phyloP scores from a whole-genome alignment of 108 stramenopile genomes.

The Cyclotella sp. region DNA sequence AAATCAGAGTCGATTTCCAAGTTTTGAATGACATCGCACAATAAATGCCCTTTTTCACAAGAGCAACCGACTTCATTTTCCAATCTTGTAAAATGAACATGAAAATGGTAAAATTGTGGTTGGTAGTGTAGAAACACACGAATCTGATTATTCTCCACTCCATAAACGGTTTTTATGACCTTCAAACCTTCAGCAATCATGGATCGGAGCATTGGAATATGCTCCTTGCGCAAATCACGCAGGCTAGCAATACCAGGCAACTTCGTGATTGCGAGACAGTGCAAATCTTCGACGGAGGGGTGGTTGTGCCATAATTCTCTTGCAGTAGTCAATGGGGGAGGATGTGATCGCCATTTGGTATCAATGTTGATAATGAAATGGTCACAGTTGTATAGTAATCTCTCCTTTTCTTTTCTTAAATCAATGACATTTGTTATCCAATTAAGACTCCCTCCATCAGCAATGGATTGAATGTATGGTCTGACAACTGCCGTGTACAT shows the following conservation, averaged over 20 bases:
- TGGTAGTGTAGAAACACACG: slow-evolving; percentile 77
- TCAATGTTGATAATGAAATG: slow-evolving; percentile 76
- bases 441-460: slow-evolving; percentile 52
- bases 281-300: slow-evolving; percentile 53
- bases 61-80: slow-evolving; percentile 67
- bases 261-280: slow-evolving; percentile 74
- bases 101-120: slow-evolving; percentile 83
- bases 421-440: slow-evolving; percentile 62
- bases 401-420: slow-evolving; percentile 67
- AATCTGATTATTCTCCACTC: slow-evolving; percentile 63
- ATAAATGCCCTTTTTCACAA: slow-evolving; percentile 70
- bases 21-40: slow-evolving; percentile 79
- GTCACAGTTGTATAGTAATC: slow-evolving; percentile 60
- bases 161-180: slow-evolving; percentile 66
- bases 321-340: slow-evolving; percentile 49
- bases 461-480: slow-evolving; percentile 56
- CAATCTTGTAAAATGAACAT: slow-evolving; percentile 77
- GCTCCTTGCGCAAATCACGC: slow-evolving; percentile 60
- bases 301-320: slow-evolving; percentile 48
- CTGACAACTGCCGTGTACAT: slow-evolving; percentile 41
- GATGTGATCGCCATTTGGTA: slow-evolving; percentile 80
- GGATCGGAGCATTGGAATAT: slow-evolving; percentile 63
- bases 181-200: slow-evolving; percentile 54
- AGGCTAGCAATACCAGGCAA: slow-evolving; percentile 52
- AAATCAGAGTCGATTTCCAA: slow-evolving; percentile 63